A percentile compares a stretch with the other conserved stretches of the same genome.
Evolutionary conservation across 2,329 filamentous ascomycete species (phyloP).

Genomic region (Alternaria atra): DNA sequence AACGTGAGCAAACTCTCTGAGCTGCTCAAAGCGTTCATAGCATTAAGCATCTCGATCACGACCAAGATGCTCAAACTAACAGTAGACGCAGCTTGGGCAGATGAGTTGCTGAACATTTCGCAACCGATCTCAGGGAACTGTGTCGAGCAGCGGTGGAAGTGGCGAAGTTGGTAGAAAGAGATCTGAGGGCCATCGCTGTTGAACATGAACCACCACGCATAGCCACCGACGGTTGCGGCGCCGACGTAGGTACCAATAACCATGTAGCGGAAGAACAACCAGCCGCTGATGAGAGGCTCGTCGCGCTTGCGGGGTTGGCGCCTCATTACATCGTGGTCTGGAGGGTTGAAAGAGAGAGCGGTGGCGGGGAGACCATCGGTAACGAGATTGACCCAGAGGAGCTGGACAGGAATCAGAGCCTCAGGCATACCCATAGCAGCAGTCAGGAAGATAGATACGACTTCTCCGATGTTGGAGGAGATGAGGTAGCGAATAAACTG

Average conservation of each 20-base stretch:
- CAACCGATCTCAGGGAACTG: conserved; percentile 91
- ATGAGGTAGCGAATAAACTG: conserved; percentile 99
- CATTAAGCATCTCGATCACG: conserved; percentile 99
- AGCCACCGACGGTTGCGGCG: conserved; percentile 91
- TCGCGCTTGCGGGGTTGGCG: conserved; percentile 90
- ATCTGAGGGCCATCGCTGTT: conserved; percentile 91
- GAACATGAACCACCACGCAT: conserved; percentile 99
- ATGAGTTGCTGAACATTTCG: conserved; percentile 86
- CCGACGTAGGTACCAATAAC: conserved; percentile 96
- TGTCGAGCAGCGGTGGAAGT: conserved; percentile 92
- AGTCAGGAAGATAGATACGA: conserved; percentile 98
- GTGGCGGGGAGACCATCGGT: conserved; percentile 97
- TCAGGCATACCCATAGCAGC: conserved; percentile 97
- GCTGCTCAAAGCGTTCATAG: conserved; percentile 95
- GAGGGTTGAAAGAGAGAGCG: conserved; percentile 95
- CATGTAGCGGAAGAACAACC: conserved; percentile 98
- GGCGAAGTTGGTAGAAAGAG: conserved; percentile 83
- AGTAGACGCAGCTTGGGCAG: conserved; percentile 89
- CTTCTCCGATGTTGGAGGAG: conserved; percentile 98
- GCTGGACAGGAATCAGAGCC: conserved; percentile 93
- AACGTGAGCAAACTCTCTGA: conserved; percentile 93
- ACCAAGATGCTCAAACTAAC: conserved; percentile 91
- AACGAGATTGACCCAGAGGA: conserved; percentile 98
- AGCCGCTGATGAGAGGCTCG: conserved; percentile 89
- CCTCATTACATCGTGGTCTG: conserved; percentile 98